Evolutionary conservation across 2,329 filamentous ascomycete genomes (phyloP).

Genomic region (Didymella keratinophila): DNA sequence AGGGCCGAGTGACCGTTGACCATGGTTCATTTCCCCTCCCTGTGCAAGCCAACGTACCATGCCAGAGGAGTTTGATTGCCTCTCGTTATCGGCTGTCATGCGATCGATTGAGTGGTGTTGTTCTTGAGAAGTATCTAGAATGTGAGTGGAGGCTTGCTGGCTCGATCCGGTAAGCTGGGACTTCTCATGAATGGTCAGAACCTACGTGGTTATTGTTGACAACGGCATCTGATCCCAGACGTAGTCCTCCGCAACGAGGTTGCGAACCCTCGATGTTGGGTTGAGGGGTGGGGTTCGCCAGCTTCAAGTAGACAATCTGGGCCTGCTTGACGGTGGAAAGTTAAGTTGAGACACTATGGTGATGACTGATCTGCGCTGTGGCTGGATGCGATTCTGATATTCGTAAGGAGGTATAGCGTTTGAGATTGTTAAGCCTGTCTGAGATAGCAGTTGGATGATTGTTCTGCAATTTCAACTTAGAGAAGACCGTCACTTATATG

Average conservation of each 20-base stretch:
- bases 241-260: constrained; percentile 16
- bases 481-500: not conserved
- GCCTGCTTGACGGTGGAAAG: not conserved
- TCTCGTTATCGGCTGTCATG: not conserved
- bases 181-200: not conserved
- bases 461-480: not conserved
- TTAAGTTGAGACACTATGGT: not conserved
- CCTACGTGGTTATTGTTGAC: not conserved
- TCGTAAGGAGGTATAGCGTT: not conserved
- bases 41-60: not conserved
- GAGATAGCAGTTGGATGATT: not conserved
- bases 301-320: not conserved
- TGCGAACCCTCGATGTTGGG: constrained; percentile 1
- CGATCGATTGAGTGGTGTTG: not conserved
- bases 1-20: not conserved
- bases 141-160: not conserved
- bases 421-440: not conserved
- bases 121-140: not conserved
- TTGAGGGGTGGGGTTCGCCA: constrained; percentile 5
- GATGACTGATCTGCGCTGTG: not conserved
- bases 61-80: not conserved
- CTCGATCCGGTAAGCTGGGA: not conserved
- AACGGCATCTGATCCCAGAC: not conserved
- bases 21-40: not conserved
- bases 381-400: not conserved